Conservation (phyloP, 1,284 basidiomycete genomes). For the Fistulina hepatica region DNA sequence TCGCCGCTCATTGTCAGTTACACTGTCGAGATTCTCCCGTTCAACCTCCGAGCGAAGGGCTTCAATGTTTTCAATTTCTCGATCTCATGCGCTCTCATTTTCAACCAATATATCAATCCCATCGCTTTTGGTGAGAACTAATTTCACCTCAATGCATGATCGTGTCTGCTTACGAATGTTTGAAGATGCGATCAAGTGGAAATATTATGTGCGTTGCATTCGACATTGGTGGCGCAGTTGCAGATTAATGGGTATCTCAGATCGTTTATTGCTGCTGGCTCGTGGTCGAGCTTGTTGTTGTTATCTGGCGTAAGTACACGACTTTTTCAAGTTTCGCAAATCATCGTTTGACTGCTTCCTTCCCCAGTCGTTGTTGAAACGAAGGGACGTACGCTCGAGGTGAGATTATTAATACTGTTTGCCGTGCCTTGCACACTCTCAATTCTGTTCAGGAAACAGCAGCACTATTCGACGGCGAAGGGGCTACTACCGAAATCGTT, state of each 20-base stretch:
- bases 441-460: too few species aligned
- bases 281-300: constrained; percentile 47
- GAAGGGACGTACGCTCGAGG: constrained; percentile 59
- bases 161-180: constrained; percentile 2
- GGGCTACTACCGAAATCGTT: constrained; percentile 33
- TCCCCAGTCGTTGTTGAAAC: constrained; percentile 50
- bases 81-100: constrained; percentile 56
- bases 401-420: too few species aligned
- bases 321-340: not conserved
- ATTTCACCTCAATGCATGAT: not conserved
- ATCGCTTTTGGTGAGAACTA: constrained; percentile 36
- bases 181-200: constrained; percentile 41
- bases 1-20: constrained; percentile 66
- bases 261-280: constrained; percentile 63
- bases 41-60: constrained; percentile 64
- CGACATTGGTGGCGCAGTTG: constrained; percentile 20
- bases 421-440: too few species aligned
- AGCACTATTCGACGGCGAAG: constrained; percentile 60
- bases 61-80: constrained; percentile 63
- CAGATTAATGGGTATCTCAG: constrained; percentile 1
- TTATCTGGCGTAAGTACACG: constrained; percentile 43
- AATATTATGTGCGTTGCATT: too few species aligned
- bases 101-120: constrained; percentile 78
- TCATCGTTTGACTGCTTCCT: constrained; percentile 8
- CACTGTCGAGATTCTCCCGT: constrained; percentile 67